Percentiles rank a stretch among this genome's conserved stretches.
These are phyloP conservation scores for Trypanosoma theileri DNA, from an alignment of 208 protist species.

Conservation along the genomic window DNA sequence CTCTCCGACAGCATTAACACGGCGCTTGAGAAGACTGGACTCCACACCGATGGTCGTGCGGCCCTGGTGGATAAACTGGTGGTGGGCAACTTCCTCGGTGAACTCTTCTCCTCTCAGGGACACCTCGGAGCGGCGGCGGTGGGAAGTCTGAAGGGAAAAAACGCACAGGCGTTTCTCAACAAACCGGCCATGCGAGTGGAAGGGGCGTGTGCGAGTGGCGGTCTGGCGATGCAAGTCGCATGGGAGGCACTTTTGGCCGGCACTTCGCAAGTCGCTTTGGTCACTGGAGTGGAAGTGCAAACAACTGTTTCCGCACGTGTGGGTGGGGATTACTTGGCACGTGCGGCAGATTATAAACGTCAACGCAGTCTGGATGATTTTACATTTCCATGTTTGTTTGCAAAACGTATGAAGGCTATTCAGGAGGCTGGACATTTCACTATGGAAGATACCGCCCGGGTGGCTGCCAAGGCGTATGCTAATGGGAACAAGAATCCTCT, in stretches of 20 bases:
- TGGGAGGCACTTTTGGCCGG: constrained; percentile 62
- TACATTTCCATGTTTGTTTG: constrained; percentile 92
- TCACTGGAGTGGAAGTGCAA: constrained; percentile 88
- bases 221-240: constrained; percentile 66
- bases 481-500: constrained; percentile 90
- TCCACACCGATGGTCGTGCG: constrained; percentile 46
- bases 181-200: constrained; percentile 86
- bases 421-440: constrained; percentile 71
- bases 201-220: constrained; percentile 90
- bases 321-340: constrained; percentile 89
- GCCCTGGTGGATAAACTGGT: constrained; percentile 67
- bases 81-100: constrained; percentile 87
- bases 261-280: constrained; percentile 64
- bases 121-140: constrained; percentile 82
- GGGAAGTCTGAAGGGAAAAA: constrained; percentile 41
- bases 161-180: constrained; percentile 44
- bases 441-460: constrained; percentile 82
- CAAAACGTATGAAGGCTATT: constrained; percentile 83
- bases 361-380: constrained; percentile 91
- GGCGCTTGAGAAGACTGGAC: constrained; percentile 49
- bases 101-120: constrained; percentile 88
- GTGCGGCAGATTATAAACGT: constrained; percentile 80
- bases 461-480: constrained; percentile 88
- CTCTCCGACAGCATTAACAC: constrained; percentile 56
- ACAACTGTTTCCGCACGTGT: constrained; percentile 79